Conservation (phyloP, 805 yeast genomes). For the Barnettozyma vustinii region DNA sequence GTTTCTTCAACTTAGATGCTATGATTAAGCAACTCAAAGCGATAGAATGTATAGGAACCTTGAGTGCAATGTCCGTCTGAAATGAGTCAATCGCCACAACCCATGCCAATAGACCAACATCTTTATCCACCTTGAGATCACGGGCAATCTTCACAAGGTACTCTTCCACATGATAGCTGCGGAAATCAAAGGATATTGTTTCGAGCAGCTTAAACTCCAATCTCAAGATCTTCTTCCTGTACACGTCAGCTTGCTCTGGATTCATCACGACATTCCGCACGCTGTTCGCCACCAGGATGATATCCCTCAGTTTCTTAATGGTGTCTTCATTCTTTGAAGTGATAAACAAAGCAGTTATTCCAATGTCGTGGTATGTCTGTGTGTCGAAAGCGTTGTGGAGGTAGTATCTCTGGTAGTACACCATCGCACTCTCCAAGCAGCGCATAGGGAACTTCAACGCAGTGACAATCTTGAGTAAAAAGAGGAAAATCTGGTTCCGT, state of each 20-base stretch:
- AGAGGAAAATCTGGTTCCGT: conserved; percentile 48
- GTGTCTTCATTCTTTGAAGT: conserved; percentile 69
- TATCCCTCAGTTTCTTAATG: conserved; percentile 64
- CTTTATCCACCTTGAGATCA: conserved; percentile 39
- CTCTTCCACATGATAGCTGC: conserved; percentile 62
- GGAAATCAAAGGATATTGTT: conserved; percentile 73
- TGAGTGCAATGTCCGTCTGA: conserved; percentile 61
- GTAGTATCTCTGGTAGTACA: conserved; percentile 65
- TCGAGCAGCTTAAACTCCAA: conserved; percentile 73
- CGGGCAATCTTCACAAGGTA: conserved; percentile 58
- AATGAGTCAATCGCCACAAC: conserved; percentile 67
- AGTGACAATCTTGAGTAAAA: conserved; percentile 47
- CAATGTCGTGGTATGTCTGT: conserved; percentile 53
- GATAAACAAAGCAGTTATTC: background rate
- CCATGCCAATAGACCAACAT: conserved; percentile 60
- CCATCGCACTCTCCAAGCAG: conserved; percentile 65
- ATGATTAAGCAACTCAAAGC: conserved; percentile 65
- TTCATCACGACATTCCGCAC: conserved; percentile 25
- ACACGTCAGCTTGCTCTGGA: conserved; percentile 41
- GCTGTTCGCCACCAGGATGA: conserved; percentile 40
- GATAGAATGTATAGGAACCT: conserved; percentile 69
- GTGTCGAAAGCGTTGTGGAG: conserved; percentile 58
- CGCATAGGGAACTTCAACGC: conserved; percentile 61
- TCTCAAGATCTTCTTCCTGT: conserved; percentile 49
- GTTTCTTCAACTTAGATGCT: conserved; percentile 43